Base-by-base conservation (phyloP, 148 eudicot species). In the Persicaria maculosa region DNA sequence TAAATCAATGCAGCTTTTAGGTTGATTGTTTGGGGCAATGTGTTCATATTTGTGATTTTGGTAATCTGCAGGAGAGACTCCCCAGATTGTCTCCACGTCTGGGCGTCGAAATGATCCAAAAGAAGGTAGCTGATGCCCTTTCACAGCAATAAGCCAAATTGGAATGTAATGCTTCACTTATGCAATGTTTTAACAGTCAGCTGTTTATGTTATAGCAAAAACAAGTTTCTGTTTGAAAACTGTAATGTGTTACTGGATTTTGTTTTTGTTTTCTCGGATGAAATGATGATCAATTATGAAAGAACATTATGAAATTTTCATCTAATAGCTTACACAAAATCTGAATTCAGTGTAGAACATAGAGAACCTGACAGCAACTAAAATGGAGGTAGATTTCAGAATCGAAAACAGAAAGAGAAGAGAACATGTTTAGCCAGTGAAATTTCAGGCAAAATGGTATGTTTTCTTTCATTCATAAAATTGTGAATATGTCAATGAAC, bases 11-110 rank as follows among this genome's bases (percentile, higher is more conserved):
- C 40, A 31, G 40, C 40, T 31, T 31, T 31, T 31, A 31, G 3
- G 40, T 31, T 31, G 40, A 31, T 31, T 31, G 40, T 31, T 1
- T 31, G 40, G 72, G 7, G 48, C 5, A 3, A 11, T 65, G 70
- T 65, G n/a, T 74, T 17, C 3, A 44, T 9, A 0, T 44, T n/a
- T 44, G 50, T 50, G 73, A 68, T 59, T 77, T 61, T 44, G 19
- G 50, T 46, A 31, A 22, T 46, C n/a, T 86, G 84, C 88, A 91
- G 97, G 94, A 83, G 82, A 81, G 75, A 45, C 90, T 91, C 61
- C 97, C 97, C 19, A 88, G 92, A 80, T 79, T 89, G 47, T 91
- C 97, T 71, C 97, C 97, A 53, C 97, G 97, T 52, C 82, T 85
- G 52, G 84, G 89, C 46, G 90, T 88, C 12, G 97, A 86, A 81